Base-by-base conservation (phyloP, 2,329 filamentous ascomycete species). In the Diaporthe aspalathi region DNA sequence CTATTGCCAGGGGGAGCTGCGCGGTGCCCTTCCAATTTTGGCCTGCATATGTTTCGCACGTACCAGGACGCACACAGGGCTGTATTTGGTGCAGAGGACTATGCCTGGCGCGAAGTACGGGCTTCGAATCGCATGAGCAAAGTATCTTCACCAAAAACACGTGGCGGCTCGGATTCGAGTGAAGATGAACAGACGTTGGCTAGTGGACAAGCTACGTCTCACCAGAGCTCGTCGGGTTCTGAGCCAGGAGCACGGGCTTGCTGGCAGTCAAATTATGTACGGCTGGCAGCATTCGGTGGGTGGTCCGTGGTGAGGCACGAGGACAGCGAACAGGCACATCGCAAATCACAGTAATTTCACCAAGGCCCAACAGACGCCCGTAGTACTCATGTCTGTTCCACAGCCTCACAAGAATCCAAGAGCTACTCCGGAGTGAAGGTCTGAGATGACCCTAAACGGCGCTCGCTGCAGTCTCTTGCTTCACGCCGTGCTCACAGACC, bases 271-370 rank as follows among this genome's bases (percentile, higher is more conserved):
- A n/a, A 50, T 14, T 38, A 38, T 24, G 27, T 38, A 14, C 29
- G 27, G 45, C 29, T 38, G 60, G n/a, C 12, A 38, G 29, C n/a
- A 38, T 43, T 50, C 24, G 45, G 45, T 29, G 29, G 47, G 20
- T 20, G 60, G 60, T 65, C 45, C 24, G 60, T 65, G 60, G 29
- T 65, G 45, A 65, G 45, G 60, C 60, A 63, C 60, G 60, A 50
- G 60, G 29, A 47, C 43, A 7, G 60, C 60, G 60, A 49, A 63
- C 60, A 63, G 60, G 60, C 60, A 50, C 29, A 65, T 49, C 20
- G 60, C 29, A 65, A 65, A 50, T 65, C 14, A 65, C 60, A 65
- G 50, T 50, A 50, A 65, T 65, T 14, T 65, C 60, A 47, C 29
- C 45, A 24, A 20, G 12, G 29, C 24, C 45, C 38, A 38, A 24